Evolutionary conservation across 2,329 filamentous ascomycete genomes (phyloP), one percentile per base, ranked within the genome.

Genomic region (Sporothrix schenckii): DNA sequence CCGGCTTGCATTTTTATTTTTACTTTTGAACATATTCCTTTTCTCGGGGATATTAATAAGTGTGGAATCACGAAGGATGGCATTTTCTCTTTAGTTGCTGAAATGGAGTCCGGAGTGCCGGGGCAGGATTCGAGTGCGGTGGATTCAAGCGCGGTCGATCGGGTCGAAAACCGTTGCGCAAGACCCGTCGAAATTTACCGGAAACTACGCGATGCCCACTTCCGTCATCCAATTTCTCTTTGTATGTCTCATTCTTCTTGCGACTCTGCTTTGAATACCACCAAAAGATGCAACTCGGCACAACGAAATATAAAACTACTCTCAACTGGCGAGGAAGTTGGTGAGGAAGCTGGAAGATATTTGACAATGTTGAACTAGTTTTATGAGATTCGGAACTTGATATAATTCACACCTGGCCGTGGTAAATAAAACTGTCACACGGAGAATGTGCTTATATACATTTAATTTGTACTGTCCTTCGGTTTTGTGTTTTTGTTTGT

Each of bases 41-140:
- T 27, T 63, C n/a, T 63, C 39, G 47, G 58, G 47, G 19, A 47
- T 44, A 39, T 63, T 63, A 39, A 27, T 47, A 27, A 47, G 21
- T 21, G 58, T 47, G 39, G 58, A 21, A 39, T 24, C 58, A 63
- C 10, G 24, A 11, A 24, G 13, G 24, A 27, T 27, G 53, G 21
- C 24, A 30, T 44, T 44, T 34, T 7, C 34, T 34, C 34, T 9
- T 7, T 34, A 34, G 34, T 34, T 34, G 34, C 34, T 34, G 34
- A 9, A 27, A 16, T 58, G 14, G 27, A 30, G 54, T n/a, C 34
- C 34, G 56, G 56, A 10, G 16, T 61, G 19, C 58, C 39, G 39
- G 16, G 14, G n/a, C n/a, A 61, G 58, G 58, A 61, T 24, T 61
- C 58, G 16, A 24, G 58, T n/a, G 24, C n/a, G 34, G n/a, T n/a